Base-by-base conservation (phyloP, 192 early-diverging fungal genomes). In the Pilaira anomala region DNA sequence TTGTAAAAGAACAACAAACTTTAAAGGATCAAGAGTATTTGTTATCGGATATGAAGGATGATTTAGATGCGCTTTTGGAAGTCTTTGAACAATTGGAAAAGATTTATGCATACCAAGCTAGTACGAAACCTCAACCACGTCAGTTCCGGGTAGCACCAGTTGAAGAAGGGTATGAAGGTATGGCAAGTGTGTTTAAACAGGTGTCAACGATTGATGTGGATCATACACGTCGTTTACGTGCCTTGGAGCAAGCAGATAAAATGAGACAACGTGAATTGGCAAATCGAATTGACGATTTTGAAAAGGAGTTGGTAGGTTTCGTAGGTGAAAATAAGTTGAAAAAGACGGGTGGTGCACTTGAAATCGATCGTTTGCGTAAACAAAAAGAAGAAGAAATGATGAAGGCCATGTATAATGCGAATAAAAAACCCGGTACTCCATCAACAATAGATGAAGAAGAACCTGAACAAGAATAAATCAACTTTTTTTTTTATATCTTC, bases 1-100 rank as follows among this genome's bases (percentile, higher is more conserved):
- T 93, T 55, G 75, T 93, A 21, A 83, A 85, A 56, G 91, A 93
- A 60, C 90, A 93, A 66, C 73, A 83, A 65, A 87, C 89, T 49
- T 76, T 91, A 64, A 93, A 89, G 71, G 89, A 93, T 22, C 86
- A 88, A n/a, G 89, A 91, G 72, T 81, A 78, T 3, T 63, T 89
- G 51, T 61, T 93, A 18, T 80, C 82, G 18, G 87, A 88, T 56
- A 69, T 93, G 16, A 72, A 80, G 8, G 88, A 89, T 51, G 90
- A 90, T 36, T 68, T 79, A 2, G 69, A 76, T 49, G 83, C 84
- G 2, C 58, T 92, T 24, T 53, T 73, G 13, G 83, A 84, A 29
- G 82, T 89, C 0, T 72, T 86, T 30, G 74, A 65, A 1, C 84
- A 88, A 57, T 72, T 92, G 3, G 72, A 79, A 29, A 84, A 88